These are phyloP conservation scores for Pleurostoma richardsiae DNA, from an alignment of 2,329 filamentous ascomycete genomes.

Conservation along the genomic window DNA sequence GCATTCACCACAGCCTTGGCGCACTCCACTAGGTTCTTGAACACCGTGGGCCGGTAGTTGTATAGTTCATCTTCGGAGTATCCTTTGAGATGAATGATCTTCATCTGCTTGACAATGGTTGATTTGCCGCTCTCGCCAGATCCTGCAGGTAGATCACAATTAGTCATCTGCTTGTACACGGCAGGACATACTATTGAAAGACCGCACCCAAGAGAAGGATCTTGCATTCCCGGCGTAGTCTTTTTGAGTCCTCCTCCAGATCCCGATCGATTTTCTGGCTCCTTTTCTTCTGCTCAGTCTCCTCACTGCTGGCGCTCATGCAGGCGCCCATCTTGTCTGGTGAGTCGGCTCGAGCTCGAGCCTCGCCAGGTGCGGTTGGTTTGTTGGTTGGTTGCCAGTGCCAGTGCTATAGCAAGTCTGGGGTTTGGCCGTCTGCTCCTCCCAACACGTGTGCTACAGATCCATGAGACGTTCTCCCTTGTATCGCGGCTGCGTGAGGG, in stretches of 20 bases:
- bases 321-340: conserved; percentile 75
- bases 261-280: conserved; percentile 93
- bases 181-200: background rate
- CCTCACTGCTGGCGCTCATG: conserved; percentile 83
- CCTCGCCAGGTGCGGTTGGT: no score
- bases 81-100: conserved; percentile 98
- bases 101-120: conserved; percentile 99
- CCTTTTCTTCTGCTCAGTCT: conserved; percentile 89
- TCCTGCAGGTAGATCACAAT: conserved; percentile 50
- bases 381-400: no score
- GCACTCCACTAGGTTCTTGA: conserved; percentile 97
- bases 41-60: conserved; percentile 92
- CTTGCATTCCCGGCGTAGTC: conserved; percentile 96
- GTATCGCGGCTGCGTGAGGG: no score
- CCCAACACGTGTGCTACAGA: no score
- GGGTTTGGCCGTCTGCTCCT: no score
- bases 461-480: no score
- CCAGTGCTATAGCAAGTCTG: no score
- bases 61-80: conserved; percentile 92
- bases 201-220: conserved; percentile 84
- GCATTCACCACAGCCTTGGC: conserved; percentile 88
- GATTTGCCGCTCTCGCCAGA: conserved; percentile 99
- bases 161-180: background rate
- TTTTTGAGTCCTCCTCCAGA: conserved; percentile 90
- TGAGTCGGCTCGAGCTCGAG: background rate